Evolutionary conservation across 2,329 filamentous ascomycete species (phyloP).

Genomic region (Diplodia corticola): DNA sequence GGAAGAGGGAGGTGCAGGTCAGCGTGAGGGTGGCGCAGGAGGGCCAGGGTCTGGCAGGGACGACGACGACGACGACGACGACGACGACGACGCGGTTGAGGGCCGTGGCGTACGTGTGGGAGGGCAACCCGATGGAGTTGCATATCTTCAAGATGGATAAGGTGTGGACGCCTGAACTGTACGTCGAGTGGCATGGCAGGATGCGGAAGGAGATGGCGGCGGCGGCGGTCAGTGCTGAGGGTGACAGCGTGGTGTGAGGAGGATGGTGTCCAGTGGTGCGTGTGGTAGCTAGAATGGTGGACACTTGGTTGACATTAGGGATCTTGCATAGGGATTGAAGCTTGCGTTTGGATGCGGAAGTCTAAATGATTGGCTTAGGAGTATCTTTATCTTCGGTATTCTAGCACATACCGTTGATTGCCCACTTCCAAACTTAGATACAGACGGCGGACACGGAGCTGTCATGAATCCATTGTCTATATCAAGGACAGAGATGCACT

Average conservation of each 20-base stretch:
- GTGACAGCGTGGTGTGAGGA: neutral
- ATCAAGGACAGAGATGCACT: neutral
- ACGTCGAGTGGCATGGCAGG: neutral
- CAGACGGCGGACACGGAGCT: too few species aligned
- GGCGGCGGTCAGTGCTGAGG: neutral
- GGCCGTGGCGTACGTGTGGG: neutral
- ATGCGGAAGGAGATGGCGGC: neutral
- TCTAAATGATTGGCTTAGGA: neutral
- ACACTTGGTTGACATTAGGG: neutral
- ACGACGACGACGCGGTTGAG: neutral
- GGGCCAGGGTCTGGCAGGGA: too few species aligned
- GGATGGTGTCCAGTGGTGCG: neutral
- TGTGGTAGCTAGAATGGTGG: neutral
- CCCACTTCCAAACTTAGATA: neutral
- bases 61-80: too few species aligned
- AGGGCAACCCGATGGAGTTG: neutral
- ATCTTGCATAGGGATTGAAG: neutral
- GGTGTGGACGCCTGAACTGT: conserved; percentile 4
- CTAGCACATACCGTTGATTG: neutral
- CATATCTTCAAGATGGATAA: conserved; percentile 5
- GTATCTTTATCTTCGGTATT: neutral
- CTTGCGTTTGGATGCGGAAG: neutral
- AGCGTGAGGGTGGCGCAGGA: neutral
- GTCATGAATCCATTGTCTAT: neutral
- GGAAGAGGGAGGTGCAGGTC: neutral